Evolutionary conservation across 1,139 yeast genomes (phyloP).

Genomic region (Candida frijolesensis): DNA sequence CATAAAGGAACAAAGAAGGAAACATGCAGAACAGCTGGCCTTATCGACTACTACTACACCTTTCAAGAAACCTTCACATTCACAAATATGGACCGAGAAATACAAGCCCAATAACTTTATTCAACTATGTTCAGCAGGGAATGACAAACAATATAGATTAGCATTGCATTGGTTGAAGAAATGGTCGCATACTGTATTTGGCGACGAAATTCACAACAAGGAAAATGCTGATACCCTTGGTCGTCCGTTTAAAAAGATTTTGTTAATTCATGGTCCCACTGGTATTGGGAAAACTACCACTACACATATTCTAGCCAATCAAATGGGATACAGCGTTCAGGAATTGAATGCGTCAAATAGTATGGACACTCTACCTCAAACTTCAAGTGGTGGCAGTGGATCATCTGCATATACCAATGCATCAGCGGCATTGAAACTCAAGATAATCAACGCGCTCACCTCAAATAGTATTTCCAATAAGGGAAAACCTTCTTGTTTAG

Average conservation of each 20-base stretch:
- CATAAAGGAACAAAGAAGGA: conserved; percentile 21
- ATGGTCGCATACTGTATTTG: conserved; percentile 76
- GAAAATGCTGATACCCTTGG: conserved; percentile 55
- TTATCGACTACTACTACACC: background rate
- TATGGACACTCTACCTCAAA: conserved; percentile 39
- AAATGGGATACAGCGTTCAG: conserved; percentile 76
- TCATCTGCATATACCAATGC: conserved; percentile 20
- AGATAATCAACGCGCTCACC: conserved; percentile 70
- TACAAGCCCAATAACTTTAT: conserved; percentile 76
- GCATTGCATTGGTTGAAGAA: conserved; percentile 78
- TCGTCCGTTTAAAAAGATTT: conserved; percentile 70
- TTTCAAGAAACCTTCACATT: conserved; percentile 1
- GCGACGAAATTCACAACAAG: conserved; percentile 29
- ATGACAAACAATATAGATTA: conserved; percentile 73
- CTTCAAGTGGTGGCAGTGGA: conserved; percentile 12
- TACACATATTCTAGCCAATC: conserved; percentile 81
- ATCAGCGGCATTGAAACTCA: conserved; percentile 38
- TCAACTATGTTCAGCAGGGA: conserved; percentile 68
- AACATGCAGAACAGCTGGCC: conserved; percentile 7
- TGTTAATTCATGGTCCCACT: conserved; percentile 88
- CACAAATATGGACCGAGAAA: conserved; percentile 71
- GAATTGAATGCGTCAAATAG: conserved; percentile 91
- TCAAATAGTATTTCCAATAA: conserved; percentile 56
- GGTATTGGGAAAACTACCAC: conserved; percentile 96
- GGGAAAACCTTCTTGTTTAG: conserved; percentile 74